Percentiles rank a stretch among this genome's conserved stretches.
phyloP scores from a whole-genome alignment of 73 alveolate genomes.

The Urostyla sp. region DNA sequence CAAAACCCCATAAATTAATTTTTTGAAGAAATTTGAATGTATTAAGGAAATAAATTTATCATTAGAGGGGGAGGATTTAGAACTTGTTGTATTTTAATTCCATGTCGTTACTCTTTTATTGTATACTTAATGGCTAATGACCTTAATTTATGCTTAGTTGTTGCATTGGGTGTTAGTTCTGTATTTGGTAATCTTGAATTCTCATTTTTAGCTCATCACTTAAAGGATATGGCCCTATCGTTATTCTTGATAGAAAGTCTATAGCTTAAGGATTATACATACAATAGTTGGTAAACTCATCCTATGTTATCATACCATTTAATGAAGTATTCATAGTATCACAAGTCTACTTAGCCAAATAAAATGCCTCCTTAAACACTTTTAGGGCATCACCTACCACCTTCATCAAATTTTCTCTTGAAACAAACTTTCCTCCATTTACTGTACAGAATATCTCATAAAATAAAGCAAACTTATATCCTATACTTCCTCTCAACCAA shows the following conservation, averaged over 20 bases:
- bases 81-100: no score
- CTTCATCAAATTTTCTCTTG: slow-evolving; percentile 46
- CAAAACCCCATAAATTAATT: no score
- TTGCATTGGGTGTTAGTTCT: no score
- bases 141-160: no score
- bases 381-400: slow-evolving; percentile 47
- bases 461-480: slow-evolving; percentile 64
- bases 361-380: slow-evolving; percentile 48
- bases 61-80: no score
- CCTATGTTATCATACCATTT: slow-evolving; percentile 59
- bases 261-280: slow-evolving; percentile 44
- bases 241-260: slow-evolving; percentile 58
- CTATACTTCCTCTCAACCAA: slow-evolving; percentile 60
- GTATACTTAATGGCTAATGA: no score
- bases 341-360: slow-evolving; percentile 32
- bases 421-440: slow-evolving; percentile 38
- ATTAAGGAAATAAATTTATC: no score
- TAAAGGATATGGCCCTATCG: slow-evolving; percentile 69
- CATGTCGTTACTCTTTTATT: no score
- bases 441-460: slow-evolving; percentile 57
- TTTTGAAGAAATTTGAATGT: no score
- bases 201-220: slow-evolving; percentile 25
- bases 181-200: slow-evolving; percentile 5
- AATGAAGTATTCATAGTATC: slow-evolving; percentile 53
- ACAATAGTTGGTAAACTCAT: slow-evolving; percentile 51